Evolutionary conservation across 208 protist species (phyloP).

Genomic region (Acanthamoeba rhysodes): DNA sequence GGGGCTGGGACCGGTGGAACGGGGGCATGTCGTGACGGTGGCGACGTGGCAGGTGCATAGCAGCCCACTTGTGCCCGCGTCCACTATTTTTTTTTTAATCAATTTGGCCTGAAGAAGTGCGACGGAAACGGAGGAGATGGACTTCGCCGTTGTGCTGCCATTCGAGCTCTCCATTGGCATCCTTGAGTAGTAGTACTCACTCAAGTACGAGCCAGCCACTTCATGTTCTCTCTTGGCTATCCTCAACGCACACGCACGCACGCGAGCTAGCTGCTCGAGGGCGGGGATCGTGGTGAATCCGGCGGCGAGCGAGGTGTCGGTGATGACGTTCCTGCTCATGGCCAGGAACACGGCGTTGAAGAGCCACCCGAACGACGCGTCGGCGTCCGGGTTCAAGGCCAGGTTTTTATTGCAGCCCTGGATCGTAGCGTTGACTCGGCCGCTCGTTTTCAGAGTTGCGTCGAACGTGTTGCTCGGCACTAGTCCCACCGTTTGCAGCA

Average conservation of each 20-base stretch:
- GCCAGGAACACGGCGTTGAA: conserved; percentile 77
- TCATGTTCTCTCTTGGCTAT: too few relatives aligned
- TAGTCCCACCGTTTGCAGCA: conserved; percentile 66
- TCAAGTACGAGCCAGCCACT: too few relatives aligned
- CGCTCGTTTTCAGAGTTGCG: neutral
- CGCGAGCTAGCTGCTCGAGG: conserved; percentile 68
- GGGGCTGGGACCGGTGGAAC: too few relatives aligned
- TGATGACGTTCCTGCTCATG: conserved; percentile 65
- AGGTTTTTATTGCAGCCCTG: conserved; percentile 1
- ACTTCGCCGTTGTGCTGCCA: neutral
- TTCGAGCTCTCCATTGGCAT: neutral
- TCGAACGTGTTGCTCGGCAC: conserved; percentile 38
- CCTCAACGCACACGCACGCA: too few relatives aligned
- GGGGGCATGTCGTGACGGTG: too few relatives aligned
- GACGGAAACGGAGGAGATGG: neutral
- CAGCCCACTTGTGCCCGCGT: too few relatives aligned
- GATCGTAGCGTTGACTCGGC: neutral
- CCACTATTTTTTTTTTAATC: too few relatives aligned
- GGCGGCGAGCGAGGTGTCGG: conserved; percentile 28
- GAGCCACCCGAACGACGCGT: conserved; percentile 60
- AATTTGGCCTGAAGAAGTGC: too few relatives aligned
- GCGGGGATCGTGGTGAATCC: conserved; percentile 55
- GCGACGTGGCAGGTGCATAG: too few relatives aligned
- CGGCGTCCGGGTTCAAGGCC: neutral
- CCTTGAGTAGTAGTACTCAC: too few relatives aligned